A percentile compares a stretch with the other conserved stretches of the same genome.
Conservation (phyloP, 805 yeast genomes). For the Cyberlindnera americana region DNA sequence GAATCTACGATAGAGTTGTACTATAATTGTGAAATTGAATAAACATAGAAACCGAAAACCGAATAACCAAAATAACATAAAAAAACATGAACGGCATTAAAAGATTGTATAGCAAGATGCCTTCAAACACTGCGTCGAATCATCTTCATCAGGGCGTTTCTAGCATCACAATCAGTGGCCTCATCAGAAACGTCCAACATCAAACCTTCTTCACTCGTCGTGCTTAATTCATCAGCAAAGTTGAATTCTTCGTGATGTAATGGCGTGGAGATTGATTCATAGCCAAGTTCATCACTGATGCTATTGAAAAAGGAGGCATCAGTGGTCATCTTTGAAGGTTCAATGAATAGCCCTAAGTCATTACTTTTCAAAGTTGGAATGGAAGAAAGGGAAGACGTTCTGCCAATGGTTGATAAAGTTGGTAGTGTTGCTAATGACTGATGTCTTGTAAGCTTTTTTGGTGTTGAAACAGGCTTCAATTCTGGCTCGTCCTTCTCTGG, state of each 20-base stretch:
- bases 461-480: slow-evolving; percentile 2
- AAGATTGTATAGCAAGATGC: background rate
- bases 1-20: no score
- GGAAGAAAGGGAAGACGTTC: slow-evolving; percentile 17
- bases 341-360: slow-evolving; percentile 21
- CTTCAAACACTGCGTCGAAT: slow-evolving; percentile 25
- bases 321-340: slow-evolving; percentile 21
- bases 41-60: background rate
- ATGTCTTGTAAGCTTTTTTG: slow-evolving; percentile 22
- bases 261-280: slow-evolving; percentile 6
- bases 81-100: background rate
- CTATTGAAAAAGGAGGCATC: slow-evolving; percentile 21
- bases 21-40: no score
- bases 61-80: background rate
- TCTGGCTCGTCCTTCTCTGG: background rate
- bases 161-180: slow-evolving; percentile 24
- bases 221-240: slow-evolving; percentile 7
- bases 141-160: slow-evolving; percentile 28
- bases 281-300: slow-evolving; percentile 16
- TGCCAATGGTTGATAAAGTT: slow-evolving; percentile 5
- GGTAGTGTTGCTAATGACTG: slow-evolving; percentile 18
- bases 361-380: slow-evolving; percentile 11
- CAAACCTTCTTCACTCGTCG: slow-evolving; percentile 13
- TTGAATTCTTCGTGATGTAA: slow-evolving; percentile 7
- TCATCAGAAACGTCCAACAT: slow-evolving; percentile 22